Base-by-base conservation (phyloP, 257 asterid species). In the Lithospermum erythrorhizon region DNA sequence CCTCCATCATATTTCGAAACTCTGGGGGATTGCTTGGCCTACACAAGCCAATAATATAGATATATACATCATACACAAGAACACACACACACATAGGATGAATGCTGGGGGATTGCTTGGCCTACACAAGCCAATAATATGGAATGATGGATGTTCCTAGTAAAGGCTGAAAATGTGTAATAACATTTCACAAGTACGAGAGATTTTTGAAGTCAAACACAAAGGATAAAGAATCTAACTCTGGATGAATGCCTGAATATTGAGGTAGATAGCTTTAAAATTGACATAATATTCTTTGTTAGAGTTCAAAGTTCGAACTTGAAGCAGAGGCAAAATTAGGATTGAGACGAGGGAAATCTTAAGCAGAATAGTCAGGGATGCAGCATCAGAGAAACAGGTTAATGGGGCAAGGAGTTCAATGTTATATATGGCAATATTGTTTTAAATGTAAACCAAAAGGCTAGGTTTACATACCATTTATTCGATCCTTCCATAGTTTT, bases 21-120 rank as follows among this genome's bases (percentile, higher is more conserved):
- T 68, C 75, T 51, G 76, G 81, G 61, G 98, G 95, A 76, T 80
- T 58, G 23, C 58, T 75, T 20, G 98, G 98, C 98, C 95, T 91
- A 77, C 71, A 57, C 29, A 69, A 56, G 63, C 23, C 55, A 72
- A 47, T 21, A 59, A 27, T 58, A 20, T 53, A 21, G 15, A 55
- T 55, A 55, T 55, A 55, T 52, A 5, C 17, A 14, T 49, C 20
- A 4, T n/a, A 6, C 54, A 49, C 6, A 4, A 17, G 11, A 25
- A n/a, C n/a, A n/a, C n/a, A n/a, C n/a, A n/a, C n/a, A n/a, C n/a
- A n/a, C n/a, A n/a, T n/a, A n/a, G n/a, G n/a, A n/a, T n/a, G n/a
- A n/a, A n/a, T n/a, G n/a, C 75, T 51, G 76, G 81, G 61, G 98
- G 95, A 76, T 80, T 58, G 23, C 58, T 75, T 20, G 98, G 98